Base-by-base conservation (phyloP, 1,284 basidiomycete species). In the Cryptococcus floricola region DNA sequence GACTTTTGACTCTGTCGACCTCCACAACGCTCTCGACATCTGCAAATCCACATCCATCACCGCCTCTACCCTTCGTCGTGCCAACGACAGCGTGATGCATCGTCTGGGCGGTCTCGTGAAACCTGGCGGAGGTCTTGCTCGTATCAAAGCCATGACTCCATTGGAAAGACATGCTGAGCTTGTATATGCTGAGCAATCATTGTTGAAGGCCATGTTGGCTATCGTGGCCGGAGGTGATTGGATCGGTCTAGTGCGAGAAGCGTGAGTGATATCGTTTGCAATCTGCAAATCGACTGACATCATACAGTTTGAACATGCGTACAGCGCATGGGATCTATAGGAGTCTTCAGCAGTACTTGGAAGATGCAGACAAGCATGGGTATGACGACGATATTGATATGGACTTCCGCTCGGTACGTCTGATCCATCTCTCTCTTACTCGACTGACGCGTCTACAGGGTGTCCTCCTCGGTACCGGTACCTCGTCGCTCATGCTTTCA, bases 151-250 rank as follows among this genome's bases (percentile, higher is more conserved):
- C 49, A 97, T 98, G 94, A 88, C 88, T 0, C 76, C 82, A 0
- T 82, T 94, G 5, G 89, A 98, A 75, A 82, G 89, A 44, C 95
- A 98, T 67, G 94, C 95, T 4, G 95, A 98, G 77, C 82, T 98
- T 25, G 85, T 91, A 4, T 96, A 89, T 62, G 92, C 92, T 0
- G 95, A 98, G 77, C 88, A 85, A 61, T 60, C 74, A 23, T 59
- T 79, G 39, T 72, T 78, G 66, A 78, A 79, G 64, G 74, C 77
- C 6, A 66, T 78, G 44, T 59, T 78, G 28, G 72, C 73, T 1
- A 78, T 79, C 39, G 68, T 78, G 27, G 91, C 91, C 69, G 89
- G 89, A 0, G 90, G 91, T 2, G 78, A 78, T 58, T 95, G 91
- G 87, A 80, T 97, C 37, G 89, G 90, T 2, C 90, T 97, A 73